phyloP scores from a whole-genome alignment of 495 filamentous ascomycete genomes.

The Penicillium lagena region DNA sequence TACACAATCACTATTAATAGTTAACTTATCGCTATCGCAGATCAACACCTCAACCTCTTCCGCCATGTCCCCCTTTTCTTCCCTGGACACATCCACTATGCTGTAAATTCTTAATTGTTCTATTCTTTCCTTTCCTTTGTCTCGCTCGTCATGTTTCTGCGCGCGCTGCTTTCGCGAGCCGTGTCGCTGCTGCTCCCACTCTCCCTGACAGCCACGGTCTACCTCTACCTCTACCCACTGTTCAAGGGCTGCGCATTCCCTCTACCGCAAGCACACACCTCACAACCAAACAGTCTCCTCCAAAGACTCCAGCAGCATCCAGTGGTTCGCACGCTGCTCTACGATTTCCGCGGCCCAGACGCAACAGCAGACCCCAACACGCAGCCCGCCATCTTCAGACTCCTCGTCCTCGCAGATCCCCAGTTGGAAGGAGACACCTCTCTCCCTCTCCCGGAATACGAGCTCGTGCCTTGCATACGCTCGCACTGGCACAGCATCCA shows the following conservation, averaged over 20 bases:
- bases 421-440: slow-evolving; percentile 92
- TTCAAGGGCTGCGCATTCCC: slow-evolving; percentile 81
- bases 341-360: slow-evolving; percentile 32
- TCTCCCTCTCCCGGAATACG: slow-evolving; percentile 55
- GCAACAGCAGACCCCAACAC: slow-evolving; percentile 12
- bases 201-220: slow-evolving; percentile 59
- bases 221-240: slow-evolving; percentile 85
- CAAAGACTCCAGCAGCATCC: slow-evolving; percentile 15
- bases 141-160: slow-evolving; percentile 44
- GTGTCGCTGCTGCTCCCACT: slow-evolving; percentile 64
- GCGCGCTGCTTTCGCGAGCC: slow-evolving; percentile 51
- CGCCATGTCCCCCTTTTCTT: neutral
- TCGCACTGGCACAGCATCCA: slow-evolving; percentile 42
- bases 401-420: slow-evolving; percentile 87
- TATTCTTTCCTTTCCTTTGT: slow-evolving; percentile 6
- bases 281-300: slow-evolving; percentile 1
- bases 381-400: slow-evolving; percentile 60
- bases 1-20: no score
- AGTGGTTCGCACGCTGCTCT: slow-evolving; percentile 40
- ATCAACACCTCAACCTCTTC: no score
- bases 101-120: slow-evolving; percentile 13
- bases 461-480: slow-evolving; percentile 51
- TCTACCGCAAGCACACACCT: slow-evolving; percentile 29
- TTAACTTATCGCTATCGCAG: no score
- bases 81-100: slow-evolving; percentile 1